Evolutionary conservation across 2,329 filamentous ascomycete genomes (phyloP).

Genomic region (Exophiala sideris): DNA sequence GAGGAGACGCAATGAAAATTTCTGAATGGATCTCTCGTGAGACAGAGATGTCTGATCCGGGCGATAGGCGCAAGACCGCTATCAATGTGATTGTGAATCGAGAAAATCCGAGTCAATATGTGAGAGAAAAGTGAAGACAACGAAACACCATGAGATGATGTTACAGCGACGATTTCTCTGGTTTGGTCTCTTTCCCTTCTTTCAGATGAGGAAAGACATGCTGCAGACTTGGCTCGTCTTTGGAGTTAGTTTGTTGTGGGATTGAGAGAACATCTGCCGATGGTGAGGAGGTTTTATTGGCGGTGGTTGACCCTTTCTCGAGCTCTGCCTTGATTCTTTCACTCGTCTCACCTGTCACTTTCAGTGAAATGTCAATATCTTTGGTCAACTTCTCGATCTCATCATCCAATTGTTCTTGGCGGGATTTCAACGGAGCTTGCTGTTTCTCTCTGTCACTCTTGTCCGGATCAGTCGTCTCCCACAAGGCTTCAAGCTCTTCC

Average conservation of each 20-base stretch:
- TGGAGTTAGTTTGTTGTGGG: conserved; percentile 4
- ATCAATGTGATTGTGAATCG: not conserved
- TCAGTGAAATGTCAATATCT: conserved; percentile 56
- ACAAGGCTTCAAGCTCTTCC: conserved; percentile 74
- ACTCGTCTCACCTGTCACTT: conserved; percentile 38
- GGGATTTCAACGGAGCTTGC: conserved; percentile 40
- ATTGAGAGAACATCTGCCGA: not conserved
- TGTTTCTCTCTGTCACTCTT: conserved; percentile 50
- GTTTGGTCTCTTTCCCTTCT: conserved; percentile 5
- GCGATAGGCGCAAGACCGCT: not conserved
- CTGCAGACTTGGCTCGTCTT: conserved; percentile 7
- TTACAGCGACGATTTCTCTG: conserved; percentile 26
- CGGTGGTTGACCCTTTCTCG: conserved; percentile 7
- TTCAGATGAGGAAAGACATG: conserved; percentile 29
- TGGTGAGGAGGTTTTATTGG: not conserved
- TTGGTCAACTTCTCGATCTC: conserved; percentile 58
- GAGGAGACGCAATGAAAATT: no score
- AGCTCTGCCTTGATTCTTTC: conserved; percentile 39
- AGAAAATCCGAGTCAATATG: not conserved
- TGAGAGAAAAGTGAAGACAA: not conserved
- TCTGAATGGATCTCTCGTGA: no score
- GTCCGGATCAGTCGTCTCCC: conserved; percentile 65
- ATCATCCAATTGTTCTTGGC: conserved; percentile 56
- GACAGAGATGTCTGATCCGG: no score
- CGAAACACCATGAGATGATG: not conserved